phyloP scores from a whole-genome alignment of 768 basidiomycete genomes.

The Russula brevipes region DNA sequence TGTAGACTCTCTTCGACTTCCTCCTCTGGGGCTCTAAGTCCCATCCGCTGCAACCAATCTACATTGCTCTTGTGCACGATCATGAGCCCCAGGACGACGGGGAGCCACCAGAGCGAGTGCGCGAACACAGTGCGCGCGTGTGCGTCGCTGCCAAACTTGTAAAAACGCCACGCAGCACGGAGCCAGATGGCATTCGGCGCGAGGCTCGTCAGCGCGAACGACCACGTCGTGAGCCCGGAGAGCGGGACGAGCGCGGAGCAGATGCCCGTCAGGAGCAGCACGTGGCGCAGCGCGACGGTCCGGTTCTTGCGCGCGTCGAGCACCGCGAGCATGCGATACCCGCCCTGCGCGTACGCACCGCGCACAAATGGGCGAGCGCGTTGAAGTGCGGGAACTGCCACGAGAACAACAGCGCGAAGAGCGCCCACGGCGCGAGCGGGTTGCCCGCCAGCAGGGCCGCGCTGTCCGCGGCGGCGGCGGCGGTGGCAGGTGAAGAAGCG shows the following conservation, averaged over 20 bases:
- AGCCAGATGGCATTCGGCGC: conserved; percentile 70
- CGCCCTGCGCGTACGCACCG: conserved; percentile 85
- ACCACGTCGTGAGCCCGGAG: conserved; percentile 91
- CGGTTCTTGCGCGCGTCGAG: conserved; percentile 74
- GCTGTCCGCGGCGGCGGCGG: conserved; percentile 35
- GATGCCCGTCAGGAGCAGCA: conserved; percentile 67
- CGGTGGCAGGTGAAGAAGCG: conserved; percentile 18
- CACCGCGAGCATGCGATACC: conserved; percentile 90
- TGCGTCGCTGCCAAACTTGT: conserved; percentile 64
- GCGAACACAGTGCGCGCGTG: conserved; percentile 75
- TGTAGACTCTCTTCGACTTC: conserved; percentile 3
- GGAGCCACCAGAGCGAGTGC: conserved; percentile 84
- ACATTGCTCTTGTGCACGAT: conserved; percentile 90
- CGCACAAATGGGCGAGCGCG: conserved; percentile 83
- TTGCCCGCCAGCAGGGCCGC: conserved; percentile 53
- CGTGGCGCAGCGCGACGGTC: conserved; percentile 78
- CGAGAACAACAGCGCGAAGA: conserved; percentile 83
- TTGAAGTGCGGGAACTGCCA: conserved; percentile 99
- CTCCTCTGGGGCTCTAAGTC: conserved; percentile 29
- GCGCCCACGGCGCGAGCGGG: conserved; percentile 70
- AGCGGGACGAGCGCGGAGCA: conserved; percentile 77
- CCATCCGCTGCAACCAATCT: conserved; percentile 67
- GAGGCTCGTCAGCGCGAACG: conserved; percentile 72
- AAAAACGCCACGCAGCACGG: conserved; percentile 69
- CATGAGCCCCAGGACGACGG: conserved; percentile 84